Conservation (phyloP, 257 asterid genomes). For the Linderniella brevidens region DNA sequence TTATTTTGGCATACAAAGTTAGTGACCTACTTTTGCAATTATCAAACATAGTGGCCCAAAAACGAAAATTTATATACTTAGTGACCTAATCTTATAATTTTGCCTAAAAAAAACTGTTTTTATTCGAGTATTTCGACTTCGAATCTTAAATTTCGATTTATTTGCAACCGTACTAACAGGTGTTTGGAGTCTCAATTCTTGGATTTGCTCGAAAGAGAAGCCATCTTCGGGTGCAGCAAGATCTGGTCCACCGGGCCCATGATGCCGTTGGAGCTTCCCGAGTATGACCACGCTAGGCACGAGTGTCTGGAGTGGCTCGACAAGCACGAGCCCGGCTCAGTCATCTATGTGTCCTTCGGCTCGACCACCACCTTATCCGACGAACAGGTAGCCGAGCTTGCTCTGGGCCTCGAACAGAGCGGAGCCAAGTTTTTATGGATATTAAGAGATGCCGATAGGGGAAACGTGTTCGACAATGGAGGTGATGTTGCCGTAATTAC, state of each 20-base stretch:
- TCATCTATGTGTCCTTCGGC: constrained; percentile 28
- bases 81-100: no score
- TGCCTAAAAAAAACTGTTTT: no score
- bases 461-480: constrained; percentile 12
- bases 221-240: constrained; percentile 4
- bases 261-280: constrained; percentile 7
- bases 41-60: no score
- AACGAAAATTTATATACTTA: no score
- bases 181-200: constrained; percentile 15
- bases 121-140: no score
- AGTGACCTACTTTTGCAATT: no score
- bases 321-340: constrained; percentile 19
- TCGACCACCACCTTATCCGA: constrained; percentile 17
- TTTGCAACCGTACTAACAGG: no score
- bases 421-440: constrained; percentile 30
- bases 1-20: no score
- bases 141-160: no score
- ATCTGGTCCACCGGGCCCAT: constrained; percentile 33
- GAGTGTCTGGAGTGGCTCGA: constrained; percentile 26
- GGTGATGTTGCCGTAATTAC: no score
- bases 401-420: constrained; percentile 24
- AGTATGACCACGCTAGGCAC: background rate
- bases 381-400: constrained; percentile 21
- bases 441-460: constrained; percentile 27
- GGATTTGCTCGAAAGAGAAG: constrained; percentile 14